These are phyloP conservation scores for Reutealis trisperma DNA, from an alignment of 345 rosid species.

Conservation along the genomic window DNA sequence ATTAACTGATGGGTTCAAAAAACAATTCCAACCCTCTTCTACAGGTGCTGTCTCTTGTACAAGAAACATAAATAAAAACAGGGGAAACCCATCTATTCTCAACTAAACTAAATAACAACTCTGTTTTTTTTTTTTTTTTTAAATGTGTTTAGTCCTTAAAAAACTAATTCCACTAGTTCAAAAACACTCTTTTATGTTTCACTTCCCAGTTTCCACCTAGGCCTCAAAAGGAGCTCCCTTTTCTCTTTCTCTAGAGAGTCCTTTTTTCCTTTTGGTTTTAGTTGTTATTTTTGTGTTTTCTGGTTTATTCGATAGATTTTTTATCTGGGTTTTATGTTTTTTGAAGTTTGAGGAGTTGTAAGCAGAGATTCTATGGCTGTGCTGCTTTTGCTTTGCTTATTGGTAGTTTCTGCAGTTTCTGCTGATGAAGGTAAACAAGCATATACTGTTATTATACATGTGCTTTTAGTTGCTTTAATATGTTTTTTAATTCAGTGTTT, in stretches of 20 bases:
- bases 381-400: conserved; percentile 31
- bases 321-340: conserved; percentile 26
- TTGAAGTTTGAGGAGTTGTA: conserved; percentile 24
- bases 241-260: conserved; percentile 10
- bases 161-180: conserved; percentile 1
- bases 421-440: conserved; percentile 44
- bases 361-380: conserved; percentile 31
- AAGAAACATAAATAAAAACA: not conserved
- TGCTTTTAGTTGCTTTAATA: conserved; percentile 1
- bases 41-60: not conserved
- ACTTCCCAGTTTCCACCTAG: conserved; percentile 20
- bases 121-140: no score
- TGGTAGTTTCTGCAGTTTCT: conserved; percentile 35
- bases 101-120: no score
- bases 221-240: conserved; percentile 38
- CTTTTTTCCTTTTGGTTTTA: not conserved
- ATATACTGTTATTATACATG: not conserved
- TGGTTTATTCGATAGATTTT: not conserved
- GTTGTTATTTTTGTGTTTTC: not conserved
- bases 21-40: not conserved
- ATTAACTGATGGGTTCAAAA: not conserved
- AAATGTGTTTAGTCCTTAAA: not conserved
- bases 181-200: conserved; percentile 6
- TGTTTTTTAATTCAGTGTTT: not conserved
- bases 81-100: not conserved